phyloP scores from a whole-genome alignment of 768 basidiomycete species.

The Grammothele lineata region DNA sequence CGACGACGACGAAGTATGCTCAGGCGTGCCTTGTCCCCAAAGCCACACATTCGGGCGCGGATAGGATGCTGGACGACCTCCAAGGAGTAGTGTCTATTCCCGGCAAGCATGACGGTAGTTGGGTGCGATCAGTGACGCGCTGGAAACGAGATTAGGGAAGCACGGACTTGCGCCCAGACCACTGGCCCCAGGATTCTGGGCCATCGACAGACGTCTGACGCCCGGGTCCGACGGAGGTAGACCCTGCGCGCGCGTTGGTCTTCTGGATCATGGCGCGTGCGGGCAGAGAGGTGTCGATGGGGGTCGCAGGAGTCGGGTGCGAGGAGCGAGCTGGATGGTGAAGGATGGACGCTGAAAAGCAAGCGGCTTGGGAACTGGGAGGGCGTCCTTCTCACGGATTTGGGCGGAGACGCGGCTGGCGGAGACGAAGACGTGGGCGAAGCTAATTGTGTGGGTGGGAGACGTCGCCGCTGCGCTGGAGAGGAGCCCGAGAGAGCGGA shows the following conservation, averaged over 20 bases:
- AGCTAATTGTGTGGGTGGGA: conserved; percentile 11
- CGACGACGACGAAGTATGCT: conserved; percentile 4
- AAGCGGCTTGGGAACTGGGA: conserved; percentile 12
- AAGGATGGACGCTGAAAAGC: conserved; percentile 13
- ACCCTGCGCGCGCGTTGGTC: conserved; percentile 43
- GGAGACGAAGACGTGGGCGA: not conserved
- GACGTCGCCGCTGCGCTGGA: conserved; percentile 13
- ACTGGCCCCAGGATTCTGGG: conserved; percentile 68
- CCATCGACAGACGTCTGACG: conserved; percentile 29
- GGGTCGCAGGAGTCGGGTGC: conserved; percentile 6
- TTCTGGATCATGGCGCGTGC: conserved; percentile 59
- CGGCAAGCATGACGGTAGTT: not conserved
- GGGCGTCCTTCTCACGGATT: conserved; percentile 14
- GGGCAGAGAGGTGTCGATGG: not conserved
- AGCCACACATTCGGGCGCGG: conserved; percentile 93
- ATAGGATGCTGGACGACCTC: conserved; percentile 86
- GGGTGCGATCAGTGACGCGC: not conserved
- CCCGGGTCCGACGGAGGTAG: conserved; percentile 18
- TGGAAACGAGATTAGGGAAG: conserved; percentile 1
- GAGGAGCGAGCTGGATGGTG: conserved; percentile 6
- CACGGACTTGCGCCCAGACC: conserved; percentile 59
- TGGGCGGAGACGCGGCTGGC: conserved; percentile 4
- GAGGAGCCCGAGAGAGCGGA: conserved; percentile 13
- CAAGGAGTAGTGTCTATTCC: conserved; percentile 71
- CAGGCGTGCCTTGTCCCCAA: conserved; percentile 82